Percentiles rank a stretch among this genome's conserved stretches.
These are phyloP conservation scores for Penicillium herquei DNA, from an alignment of 495 filamentous ascomycete genomes.

Conservation along the genomic window DNA sequence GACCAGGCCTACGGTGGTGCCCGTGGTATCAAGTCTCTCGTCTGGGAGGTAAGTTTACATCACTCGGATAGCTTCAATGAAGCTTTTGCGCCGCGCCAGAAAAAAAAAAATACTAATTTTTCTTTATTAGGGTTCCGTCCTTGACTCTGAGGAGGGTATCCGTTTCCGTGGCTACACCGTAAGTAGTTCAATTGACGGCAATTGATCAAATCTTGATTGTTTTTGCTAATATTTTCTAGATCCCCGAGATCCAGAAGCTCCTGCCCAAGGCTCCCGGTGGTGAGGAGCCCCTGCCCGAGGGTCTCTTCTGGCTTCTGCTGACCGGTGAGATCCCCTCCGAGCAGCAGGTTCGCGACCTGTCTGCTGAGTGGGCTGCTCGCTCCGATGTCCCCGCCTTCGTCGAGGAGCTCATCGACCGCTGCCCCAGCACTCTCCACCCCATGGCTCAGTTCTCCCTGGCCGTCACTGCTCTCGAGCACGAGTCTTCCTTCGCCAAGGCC, in stretches of 20 bases:
- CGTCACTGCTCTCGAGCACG: constrained; percentile 96
- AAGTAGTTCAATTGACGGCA: constrained; percentile 22
- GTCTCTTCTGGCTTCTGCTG: constrained; percentile 99
- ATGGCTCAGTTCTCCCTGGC: constrained; percentile 99
- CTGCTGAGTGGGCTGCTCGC: constrained; percentile 97
- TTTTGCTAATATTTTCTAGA: constrained; percentile 48
- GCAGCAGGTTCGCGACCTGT: constrained; percentile 96
- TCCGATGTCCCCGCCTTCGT: constrained; percentile 94
- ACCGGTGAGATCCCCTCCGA: constrained; percentile 95
- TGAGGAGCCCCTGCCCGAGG: constrained; percentile 94
- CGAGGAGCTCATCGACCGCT: constrained; percentile 98
- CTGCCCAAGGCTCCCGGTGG: constrained; percentile 96
- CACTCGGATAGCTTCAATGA: background rate
- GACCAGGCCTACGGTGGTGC: constrained; percentile 99
- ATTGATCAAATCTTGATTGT: background rate
- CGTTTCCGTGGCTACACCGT: constrained; percentile 95
- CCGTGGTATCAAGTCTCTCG: constrained; percentile 95
- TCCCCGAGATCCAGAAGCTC: constrained; percentile 95
- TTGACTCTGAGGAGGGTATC: constrained; percentile 98
- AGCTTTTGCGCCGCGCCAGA: background rate
- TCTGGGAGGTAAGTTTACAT: constrained; percentile 75
- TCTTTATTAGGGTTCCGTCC: constrained; percentile 75
- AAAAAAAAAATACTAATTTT: background rate
- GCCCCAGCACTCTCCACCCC: constrained; percentile 96
- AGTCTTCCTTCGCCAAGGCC: constrained; percentile 94